Evolutionary conservation across 352 stramenopile genomes (phyloP), one percentile per base, ranked within the genome.

Genomic region (Phytophthora brassicae): DNA sequence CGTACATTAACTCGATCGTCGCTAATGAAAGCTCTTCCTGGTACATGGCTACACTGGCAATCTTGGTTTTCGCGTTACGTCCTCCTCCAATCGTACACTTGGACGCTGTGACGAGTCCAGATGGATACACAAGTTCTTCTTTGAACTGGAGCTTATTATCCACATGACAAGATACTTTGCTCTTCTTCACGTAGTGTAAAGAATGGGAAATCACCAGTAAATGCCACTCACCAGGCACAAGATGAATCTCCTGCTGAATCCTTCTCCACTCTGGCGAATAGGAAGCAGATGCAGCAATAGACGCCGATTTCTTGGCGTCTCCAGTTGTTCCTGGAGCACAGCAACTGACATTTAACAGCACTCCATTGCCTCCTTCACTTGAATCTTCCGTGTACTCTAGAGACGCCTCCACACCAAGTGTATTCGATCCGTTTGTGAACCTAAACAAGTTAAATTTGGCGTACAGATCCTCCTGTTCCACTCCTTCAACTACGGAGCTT

Each of bases 141-240:
- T 70, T 72, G 52, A 92, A 92, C 48, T 90, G 82, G 11, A 70
- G 57, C 20, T 75, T 74, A 6, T 55, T 75, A 24, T 94, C 81
- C 11, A 95, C 65, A 48, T 79, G 80, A 53, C 84, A 92, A 38
- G 81, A 82, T 26, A 95, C 81, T 60, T 85, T 84, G 52, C 86
- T 95, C 64, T 92, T 92, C 53, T 89, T 91, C 17, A 95, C 78
- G 61, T 95, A 95, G 26, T 92, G 86, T 26, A 92, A 66, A 24
- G 81, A 91, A 52, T 95, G 86, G 1, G 78, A 75, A 20, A 95
- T 62, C 14, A 92, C 77, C 1, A 95, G 41, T 12, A 94, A 45
- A 55, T 95, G 86, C 86, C 86, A 95, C 46, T 77, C 42, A 3
- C 70, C 70, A 14, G 66, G 59, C 45, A 63, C 43, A 29, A 77